phyloP scores from a whole-genome alignment of 2,329 filamentous ascomycete species.

The Fusarium protoensiforme region DNA sequence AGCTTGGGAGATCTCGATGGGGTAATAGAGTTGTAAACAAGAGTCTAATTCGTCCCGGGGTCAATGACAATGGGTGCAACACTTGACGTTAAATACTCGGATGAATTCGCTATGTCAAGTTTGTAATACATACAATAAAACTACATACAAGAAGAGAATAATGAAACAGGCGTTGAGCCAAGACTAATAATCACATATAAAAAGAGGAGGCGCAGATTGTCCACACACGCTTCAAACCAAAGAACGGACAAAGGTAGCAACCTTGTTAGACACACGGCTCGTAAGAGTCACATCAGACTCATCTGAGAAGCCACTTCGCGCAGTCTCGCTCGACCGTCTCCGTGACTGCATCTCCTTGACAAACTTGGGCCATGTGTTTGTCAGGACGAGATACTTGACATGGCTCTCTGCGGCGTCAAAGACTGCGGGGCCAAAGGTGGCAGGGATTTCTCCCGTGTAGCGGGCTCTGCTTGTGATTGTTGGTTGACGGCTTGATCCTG shows the following conservation, averaged over 20 bases:
- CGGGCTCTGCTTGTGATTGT: conserved; percentile 23
- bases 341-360: conserved; percentile 49
- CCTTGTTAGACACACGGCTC: background rate
- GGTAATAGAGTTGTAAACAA: background rate
- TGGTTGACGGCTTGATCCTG: conserved; percentile 17
- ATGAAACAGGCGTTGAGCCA: background rate
- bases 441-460: conserved; percentile 58
- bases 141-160: background rate
- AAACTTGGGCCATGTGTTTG: conserved; percentile 75
- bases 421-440: conserved; percentile 59
- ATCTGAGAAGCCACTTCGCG: background rate
- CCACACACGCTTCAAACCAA: background rate
- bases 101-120: background rate
- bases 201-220: background rate
- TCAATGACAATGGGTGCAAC: background rate
- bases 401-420: conserved; percentile 70
- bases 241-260: background rate
- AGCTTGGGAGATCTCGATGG: background rate
- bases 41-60: background rate
- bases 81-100: background rate
- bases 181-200: background rate
- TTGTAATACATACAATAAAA: background rate
- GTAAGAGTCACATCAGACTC: background rate
- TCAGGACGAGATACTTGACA: conserved; percentile 74
- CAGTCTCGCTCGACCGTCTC: conserved; percentile 10